Percentiles rank a stretch among this genome's conserved stretches.
phyloP scores from a whole-genome alignment of 345 rosid genomes.

The Eucalyptus erythrocorys region DNA sequence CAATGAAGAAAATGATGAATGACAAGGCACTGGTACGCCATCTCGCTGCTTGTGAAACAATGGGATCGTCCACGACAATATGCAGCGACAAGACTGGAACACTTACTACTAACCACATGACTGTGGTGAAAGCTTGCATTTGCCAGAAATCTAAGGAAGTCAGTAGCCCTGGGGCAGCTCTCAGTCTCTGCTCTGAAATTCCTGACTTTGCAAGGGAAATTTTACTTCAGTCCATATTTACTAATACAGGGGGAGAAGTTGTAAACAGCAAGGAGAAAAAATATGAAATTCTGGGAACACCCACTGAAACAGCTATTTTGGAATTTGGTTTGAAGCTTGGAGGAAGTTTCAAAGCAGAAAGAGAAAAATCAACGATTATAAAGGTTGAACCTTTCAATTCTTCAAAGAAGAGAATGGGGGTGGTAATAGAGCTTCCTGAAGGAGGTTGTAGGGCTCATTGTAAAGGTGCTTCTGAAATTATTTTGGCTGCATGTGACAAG shows the following conservation, averaged over 20 bases:
- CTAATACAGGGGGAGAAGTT: conserved; percentile 89
- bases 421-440: conserved; percentile 58
- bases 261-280: conserved; percentile 38
- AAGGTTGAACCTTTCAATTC: conserved; percentile 96
- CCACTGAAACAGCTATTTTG: conserved; percentile 88
- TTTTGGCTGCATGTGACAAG: conserved; percentile 69
- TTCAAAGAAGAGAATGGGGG: conserved; percentile 76
- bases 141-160: conserved; percentile 46
- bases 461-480: conserved; percentile 91
- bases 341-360: conserved; percentile 57
- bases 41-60: conserved; percentile 90
- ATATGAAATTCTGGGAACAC: conserved; percentile 83
- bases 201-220: conserved; percentile 41
- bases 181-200: conserved; percentile 28
- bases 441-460: conserved; percentile 54
- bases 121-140: conserved; percentile 69
- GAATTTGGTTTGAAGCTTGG: conserved; percentile 80
- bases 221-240: conserved; percentile 70
- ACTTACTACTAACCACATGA: conserved; percentile 79
- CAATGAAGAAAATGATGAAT: conserved; percentile 92
- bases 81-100: conserved; percentile 95
- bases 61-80: conserved; percentile 86
- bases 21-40: conserved; percentile 85
- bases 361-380: conserved; percentile 34
- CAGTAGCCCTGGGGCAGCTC: conserved; percentile 17